Evolutionary conservation across 2,329 filamentous ascomycete species (phyloP).

Genomic region (Fusarium denticulatum): DNA sequence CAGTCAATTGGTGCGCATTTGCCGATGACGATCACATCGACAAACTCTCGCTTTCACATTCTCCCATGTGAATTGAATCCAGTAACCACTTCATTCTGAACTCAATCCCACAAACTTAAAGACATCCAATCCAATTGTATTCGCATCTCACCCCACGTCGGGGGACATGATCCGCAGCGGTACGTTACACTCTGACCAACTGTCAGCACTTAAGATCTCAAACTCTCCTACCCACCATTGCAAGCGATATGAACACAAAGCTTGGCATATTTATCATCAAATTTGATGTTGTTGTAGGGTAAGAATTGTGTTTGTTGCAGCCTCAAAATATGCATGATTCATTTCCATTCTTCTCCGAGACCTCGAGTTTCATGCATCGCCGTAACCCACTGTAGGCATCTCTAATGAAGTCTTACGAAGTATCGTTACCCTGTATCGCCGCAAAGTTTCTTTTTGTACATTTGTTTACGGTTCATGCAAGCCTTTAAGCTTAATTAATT

Average conservation of each 20-base stretch:
- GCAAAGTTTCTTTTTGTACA: not conserved
- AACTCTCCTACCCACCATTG: not conserved
- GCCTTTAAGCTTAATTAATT: not conserved
- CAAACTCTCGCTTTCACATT: not conserved
- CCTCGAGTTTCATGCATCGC: not conserved
- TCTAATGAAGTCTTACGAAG: not conserved
- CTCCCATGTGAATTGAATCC: not conserved
- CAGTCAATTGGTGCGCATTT: not conserved
- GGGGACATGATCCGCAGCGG: not conserved
- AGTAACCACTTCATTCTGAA: not conserved
- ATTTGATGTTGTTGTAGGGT: not conserved
- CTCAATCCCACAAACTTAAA: not conserved
- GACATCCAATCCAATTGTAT: not conserved
- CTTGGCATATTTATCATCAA: not conserved
- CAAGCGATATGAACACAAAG: not conserved
- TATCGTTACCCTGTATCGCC: not conserved
- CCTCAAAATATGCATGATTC: constrained; percentile 7
- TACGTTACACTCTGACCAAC: constrained; percentile 5
- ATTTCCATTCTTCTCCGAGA: constrained; percentile 2
- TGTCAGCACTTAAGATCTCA: not conserved
- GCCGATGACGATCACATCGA: not conserved
- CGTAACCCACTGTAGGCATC: not conserved
- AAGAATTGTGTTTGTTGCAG: not conserved
- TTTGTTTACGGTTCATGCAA: not conserved
- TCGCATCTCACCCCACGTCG: not conserved